Evolutionary conservation across 352 stramenopile genomes (phyloP).

Genomic region (Sclerospora graminicola): DNA sequence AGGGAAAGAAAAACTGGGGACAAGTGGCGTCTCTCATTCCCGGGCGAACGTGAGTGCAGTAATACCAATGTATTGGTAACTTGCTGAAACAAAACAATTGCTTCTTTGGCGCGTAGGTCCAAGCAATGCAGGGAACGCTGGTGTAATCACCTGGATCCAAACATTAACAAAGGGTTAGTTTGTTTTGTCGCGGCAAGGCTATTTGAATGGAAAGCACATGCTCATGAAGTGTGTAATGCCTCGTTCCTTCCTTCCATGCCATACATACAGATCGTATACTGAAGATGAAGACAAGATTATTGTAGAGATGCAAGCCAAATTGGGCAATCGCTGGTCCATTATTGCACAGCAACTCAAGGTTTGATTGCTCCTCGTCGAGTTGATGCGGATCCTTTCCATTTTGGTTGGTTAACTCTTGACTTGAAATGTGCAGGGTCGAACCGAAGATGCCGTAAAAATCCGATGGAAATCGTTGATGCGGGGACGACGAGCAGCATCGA

Average conservation of each 20-base stretch:
- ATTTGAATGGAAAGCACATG: background rate
- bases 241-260: background rate
- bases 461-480: constrained; percentile 88
- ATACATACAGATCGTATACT: constrained; percentile 64
- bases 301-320: constrained; percentile 86
- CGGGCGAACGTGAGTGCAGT: constrained; percentile 57
- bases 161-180: constrained; percentile 87
- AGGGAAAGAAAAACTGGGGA: constrained; percentile 88
- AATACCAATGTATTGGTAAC: constrained; percentile 6
- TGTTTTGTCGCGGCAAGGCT: background rate
- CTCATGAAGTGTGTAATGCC: background rate
- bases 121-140: constrained; percentile 90
- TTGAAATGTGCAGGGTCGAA: constrained; percentile 49
- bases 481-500: constrained; percentile 50
- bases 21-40: constrained; percentile 76
- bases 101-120: constrained; percentile 29
- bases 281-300: constrained; percentile 90
- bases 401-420: background rate
- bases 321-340: constrained; percentile 89
- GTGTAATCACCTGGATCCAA: constrained; percentile 88
- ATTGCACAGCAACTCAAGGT: constrained; percentile 87
- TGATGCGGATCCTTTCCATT: constrained; percentile 4
- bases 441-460: constrained; percentile 91
- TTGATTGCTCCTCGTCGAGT: background rate
- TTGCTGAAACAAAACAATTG: too few relatives aligned